These are phyloP conservation scores for Amanita pseudoporphyria DNA, from an alignment of 768 basidiomycete genomes.

Conservation along the genomic window DNA sequence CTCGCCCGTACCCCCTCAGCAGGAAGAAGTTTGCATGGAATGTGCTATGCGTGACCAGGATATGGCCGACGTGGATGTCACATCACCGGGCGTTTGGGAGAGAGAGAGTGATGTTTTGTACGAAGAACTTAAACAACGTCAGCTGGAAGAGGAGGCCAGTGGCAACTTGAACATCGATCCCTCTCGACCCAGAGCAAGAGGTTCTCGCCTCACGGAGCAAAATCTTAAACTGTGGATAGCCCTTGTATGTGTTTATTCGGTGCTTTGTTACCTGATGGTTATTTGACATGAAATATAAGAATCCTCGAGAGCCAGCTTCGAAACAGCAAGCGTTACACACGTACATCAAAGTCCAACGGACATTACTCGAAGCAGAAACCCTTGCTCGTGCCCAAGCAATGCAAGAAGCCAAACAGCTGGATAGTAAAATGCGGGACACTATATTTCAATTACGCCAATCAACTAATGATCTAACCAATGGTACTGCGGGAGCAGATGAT, in stretches of 20 bases:
- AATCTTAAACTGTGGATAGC: conserved; percentile 76
- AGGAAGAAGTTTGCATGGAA: conserved; percentile 88
- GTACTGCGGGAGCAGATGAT: conserved; percentile 42
- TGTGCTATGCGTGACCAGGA: conserved; percentile 99
- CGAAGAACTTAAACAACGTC: conserved; percentile 66
- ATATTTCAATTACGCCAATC: conserved; percentile 76
- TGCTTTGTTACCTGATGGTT: conserved; percentile 1
- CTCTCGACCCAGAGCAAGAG: conserved; percentile 50
- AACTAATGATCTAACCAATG: conserved; percentile 55
- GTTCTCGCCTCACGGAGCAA: conserved; percentile 63
- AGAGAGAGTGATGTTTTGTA: conserved; percentile 78
- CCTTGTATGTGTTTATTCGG: conserved; percentile 41
- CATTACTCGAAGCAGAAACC: conserved; percentile 75
- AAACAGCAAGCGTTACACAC: conserved; percentile 72
- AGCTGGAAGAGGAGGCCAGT: conserved; percentile 55
- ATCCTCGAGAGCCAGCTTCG: conserved; percentile 81
- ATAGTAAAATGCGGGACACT: conserved; percentile 69
- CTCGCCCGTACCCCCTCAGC: conserved; percentile 42
- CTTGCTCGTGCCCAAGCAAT: conserved; percentile 68
- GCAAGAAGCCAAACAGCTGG: conserved; percentile 69
- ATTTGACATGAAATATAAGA: conserved; percentile 37
- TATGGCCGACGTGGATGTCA: conserved; percentile 92
- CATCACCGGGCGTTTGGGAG: conserved; percentile 82
- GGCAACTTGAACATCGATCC: conserved; percentile 45
- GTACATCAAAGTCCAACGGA: conserved; percentile 77